These are phyloP conservation scores for Sedum album DNA, from an alignment of 164 flowering plant genomes.

Conservation along the genomic window DNA sequence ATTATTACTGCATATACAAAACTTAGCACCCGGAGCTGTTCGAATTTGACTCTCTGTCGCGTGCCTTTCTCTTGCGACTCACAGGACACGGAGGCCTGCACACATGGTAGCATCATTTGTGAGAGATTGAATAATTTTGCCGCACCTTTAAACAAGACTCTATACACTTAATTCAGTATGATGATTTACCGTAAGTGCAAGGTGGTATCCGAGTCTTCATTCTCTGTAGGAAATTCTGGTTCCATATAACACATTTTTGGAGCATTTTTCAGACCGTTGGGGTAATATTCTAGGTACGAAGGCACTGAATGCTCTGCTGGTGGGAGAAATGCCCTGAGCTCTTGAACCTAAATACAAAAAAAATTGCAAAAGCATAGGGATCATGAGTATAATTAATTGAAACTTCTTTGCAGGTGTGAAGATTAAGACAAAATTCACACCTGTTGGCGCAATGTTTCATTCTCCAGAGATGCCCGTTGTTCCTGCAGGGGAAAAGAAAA, in stretches of 20 bases:
- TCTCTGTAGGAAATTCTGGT: slow-evolving; percentile 26
- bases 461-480: slow-evolving; percentile 54
- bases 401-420: background rate
- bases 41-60: background rate
- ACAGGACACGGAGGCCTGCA: background rate
- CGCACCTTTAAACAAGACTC: too few species aligned
- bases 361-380: background rate
- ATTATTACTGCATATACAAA: background rate
- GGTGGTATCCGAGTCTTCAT: slow-evolving; percentile 59
- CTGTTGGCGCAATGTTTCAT: slow-evolving; percentile 67
- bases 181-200: slow-evolving; percentile 57
- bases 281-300: slow-evolving; percentile 32
- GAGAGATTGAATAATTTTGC: background rate
- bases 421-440: slow-evolving; percentile 17
- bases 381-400: background rate
- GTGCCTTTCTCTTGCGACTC: slow-evolving; percentile 6
- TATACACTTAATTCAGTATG: too few species aligned
- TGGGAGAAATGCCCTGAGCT: slow-evolving; percentile 41
- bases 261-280: slow-evolving; percentile 23
- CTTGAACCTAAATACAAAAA: slow-evolving; percentile 41
- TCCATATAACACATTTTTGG: slow-evolving; percentile 4
- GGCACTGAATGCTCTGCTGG: slow-evolving; percentile 21
- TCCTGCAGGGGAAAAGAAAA: slow-evolving; percentile 33
- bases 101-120: background rate
- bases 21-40: slow-evolving; percentile 1